Conservation (phyloP, 345 rosid genomes). For the Bretschneidera sinensis region DNA sequence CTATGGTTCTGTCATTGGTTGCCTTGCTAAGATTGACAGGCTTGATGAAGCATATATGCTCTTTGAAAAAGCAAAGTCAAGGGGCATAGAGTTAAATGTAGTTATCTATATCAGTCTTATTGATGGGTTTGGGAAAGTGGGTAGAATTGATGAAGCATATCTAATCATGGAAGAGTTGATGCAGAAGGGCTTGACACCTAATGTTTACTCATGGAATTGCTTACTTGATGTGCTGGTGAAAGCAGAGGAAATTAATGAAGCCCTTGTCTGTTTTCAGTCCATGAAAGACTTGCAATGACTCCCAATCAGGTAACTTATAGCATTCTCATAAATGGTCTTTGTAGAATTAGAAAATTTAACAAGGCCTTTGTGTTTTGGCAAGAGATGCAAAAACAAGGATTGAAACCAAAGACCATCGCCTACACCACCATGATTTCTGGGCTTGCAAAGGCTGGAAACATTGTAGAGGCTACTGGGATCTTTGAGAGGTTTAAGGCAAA, state of each 20-base stretch:
- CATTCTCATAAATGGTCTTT: constrained; percentile 82
- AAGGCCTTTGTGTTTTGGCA: constrained; percentile 98
- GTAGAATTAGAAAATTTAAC: constrained; percentile 78
- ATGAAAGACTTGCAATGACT: constrained; percentile 71
- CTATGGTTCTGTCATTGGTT: constrained; percentile 84
- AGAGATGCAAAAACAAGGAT: constrained; percentile 85
- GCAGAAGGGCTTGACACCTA: constrained; percentile 88
- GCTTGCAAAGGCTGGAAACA: constrained; percentile 86
- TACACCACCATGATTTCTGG: constrained; percentile 85
- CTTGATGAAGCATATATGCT: constrained; percentile 98
- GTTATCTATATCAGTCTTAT: constrained; percentile 83
- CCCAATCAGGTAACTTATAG: constrained; percentile 75
- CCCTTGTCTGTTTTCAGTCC: constrained; percentile 76
- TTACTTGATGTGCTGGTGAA: constrained; percentile 86
- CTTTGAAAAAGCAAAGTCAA: constrained; percentile 91
- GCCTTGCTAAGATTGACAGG: constrained; percentile 87
- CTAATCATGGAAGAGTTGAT: constrained; percentile 87
- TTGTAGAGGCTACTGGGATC: constrained; percentile 57
- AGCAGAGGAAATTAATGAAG: constrained; percentile 86
- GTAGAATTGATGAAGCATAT: constrained; percentile 95
- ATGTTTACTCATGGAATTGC: constrained; percentile 88
- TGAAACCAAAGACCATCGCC: constrained; percentile 63
- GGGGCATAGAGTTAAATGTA: constrained; percentile 62
- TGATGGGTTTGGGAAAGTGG: constrained; percentile 95
- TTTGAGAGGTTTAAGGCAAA: constrained; percentile 66